Percentiles rank a stretch among this genome's conserved stretches.
These are phyloP conservation scores for Circinella minor DNA, from an alignment of 371 early-diverging fungal genomes.

Conservation along the genomic window DNA sequence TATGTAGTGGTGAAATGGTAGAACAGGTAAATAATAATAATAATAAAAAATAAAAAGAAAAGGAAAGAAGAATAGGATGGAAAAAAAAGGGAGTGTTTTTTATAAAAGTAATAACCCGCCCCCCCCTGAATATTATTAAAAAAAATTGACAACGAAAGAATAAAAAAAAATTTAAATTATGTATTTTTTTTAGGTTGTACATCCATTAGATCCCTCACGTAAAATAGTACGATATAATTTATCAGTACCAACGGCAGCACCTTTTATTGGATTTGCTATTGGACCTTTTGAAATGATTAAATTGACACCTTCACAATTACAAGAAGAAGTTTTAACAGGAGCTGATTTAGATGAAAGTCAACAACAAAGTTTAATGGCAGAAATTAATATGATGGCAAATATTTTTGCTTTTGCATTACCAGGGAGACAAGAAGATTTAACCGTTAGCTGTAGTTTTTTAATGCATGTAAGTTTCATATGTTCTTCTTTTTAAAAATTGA, in stretches of 20 bases:
- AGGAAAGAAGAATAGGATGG: neutral
- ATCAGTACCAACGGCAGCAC: conserved; percentile 69
- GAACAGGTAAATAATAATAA: conserved; percentile 61
- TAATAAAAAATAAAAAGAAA: too few relatives aligned
- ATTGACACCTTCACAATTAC: conserved; percentile 47
- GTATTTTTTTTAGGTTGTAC: conserved; percentile 43
- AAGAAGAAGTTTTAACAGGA: conserved; percentile 47
- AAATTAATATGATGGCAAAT: conserved; percentile 61
- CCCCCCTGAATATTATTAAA: neutral
- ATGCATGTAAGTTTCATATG: conserved; percentile 56
- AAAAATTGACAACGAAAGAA: conserved; percentile 8
- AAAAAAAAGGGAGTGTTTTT: neutral
- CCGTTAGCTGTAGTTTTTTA: conserved; percentile 67
- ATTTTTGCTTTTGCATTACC: conserved; percentile 74
- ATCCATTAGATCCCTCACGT: conserved; percentile 60
- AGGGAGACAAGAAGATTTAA: conserved; percentile 60
- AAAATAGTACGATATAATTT: conserved; percentile 69
- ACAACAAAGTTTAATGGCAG: conserved; percentile 50
- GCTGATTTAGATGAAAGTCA: conserved; percentile 57
- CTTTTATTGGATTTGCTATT: conserved; percentile 74
- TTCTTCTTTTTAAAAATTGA: too few relatives aligned
- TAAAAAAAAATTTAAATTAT: neutral
- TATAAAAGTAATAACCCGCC: too few relatives aligned
- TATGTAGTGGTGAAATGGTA: conserved; percentile 78
- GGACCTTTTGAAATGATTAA: conserved; percentile 73